A percentile compares a stretch with the other conserved stretches of the same genome.
Evolutionary conservation across 352 stramenopile genomes (phyloP).

Genomic region (Globisporangium barbulae): DNA sequence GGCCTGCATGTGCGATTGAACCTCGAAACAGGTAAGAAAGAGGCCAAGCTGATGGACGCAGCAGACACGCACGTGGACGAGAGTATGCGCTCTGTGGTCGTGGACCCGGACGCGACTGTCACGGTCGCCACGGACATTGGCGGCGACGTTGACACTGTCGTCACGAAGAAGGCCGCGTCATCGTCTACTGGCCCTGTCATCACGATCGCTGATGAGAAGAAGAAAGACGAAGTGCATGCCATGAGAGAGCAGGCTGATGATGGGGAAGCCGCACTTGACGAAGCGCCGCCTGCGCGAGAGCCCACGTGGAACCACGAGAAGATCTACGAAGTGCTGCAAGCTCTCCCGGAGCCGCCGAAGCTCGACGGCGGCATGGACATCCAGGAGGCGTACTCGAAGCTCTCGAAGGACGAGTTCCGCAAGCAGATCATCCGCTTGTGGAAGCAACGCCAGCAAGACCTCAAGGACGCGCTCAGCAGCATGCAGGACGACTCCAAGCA

Average conservation of each 20-base stretch:
- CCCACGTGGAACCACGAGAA: slow-evolving; percentile 86
- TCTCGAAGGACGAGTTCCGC: slow-evolving; percentile 69
- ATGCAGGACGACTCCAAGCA: slow-evolving; percentile 83
- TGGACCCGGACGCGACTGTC: slow-evolving; percentile 41
- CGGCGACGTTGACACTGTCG: slow-evolving; percentile 37
- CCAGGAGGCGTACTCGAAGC: slow-evolving; percentile 61
- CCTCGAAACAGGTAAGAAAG: slow-evolving; percentile 73
- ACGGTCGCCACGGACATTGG: slow-evolving; percentile 55
- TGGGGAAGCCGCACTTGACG: slow-evolving; percentile 19
- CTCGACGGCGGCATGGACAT: slow-evolving; percentile 75
- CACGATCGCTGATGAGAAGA: slow-evolving; percentile 7
- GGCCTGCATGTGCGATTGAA: slow-evolving; percentile 84
- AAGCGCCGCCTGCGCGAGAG: slow-evolving; percentile 32
- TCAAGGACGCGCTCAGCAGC: slow-evolving; percentile 75
- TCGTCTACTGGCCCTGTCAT: slow-evolving; percentile 5
- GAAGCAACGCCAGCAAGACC: slow-evolving; percentile 76
- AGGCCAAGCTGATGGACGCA: slow-evolving; percentile 79
- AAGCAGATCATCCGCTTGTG: slow-evolving; percentile 71
- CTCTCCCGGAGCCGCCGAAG: slow-evolving; percentile 67
- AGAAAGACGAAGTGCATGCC: neutral
- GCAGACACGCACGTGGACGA: slow-evolving; percentile 22
- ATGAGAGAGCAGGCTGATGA: neutral
- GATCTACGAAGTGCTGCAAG: slow-evolving; percentile 78
- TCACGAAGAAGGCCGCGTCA: slow-evolving; percentile 3
- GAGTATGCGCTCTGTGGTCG: slow-evolving; percentile 34